Base-by-base conservation (phyloP, 2,329 filamentous ascomycete species). In the Orbilia javanica region DNA sequence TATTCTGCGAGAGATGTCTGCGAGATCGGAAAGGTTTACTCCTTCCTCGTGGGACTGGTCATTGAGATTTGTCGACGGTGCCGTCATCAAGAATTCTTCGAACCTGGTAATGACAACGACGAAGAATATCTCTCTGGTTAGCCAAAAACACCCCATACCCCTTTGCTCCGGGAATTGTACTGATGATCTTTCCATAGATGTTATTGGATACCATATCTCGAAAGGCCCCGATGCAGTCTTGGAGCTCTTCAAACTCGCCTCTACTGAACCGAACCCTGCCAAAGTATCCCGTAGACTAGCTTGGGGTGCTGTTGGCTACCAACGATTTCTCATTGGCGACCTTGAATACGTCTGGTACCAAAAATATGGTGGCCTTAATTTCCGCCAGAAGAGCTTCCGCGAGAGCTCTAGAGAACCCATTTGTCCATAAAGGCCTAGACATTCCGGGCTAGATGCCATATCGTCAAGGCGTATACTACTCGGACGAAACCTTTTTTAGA, bases 311-410 rank as follows among this genome's bases (percentile, higher is more conserved):
- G 75, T 79, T 20, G 75, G 75, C 34, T 79, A 79, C 53, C 75
- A 79, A 25, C 68, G 75, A 64, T 79, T 79, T 48, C 68, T 79
- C 63, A 79, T 79, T n/a, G 68, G 75, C n/a, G 75, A 79, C 48
- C 75, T 79, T n/a, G 75, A 79, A 44, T 79, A 79, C 34, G 75
- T 79, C 53, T 79, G 75, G 75, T 79, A 79, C 34, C 68, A 68
- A 13, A 68, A 79, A 20, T 79, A 79, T 34, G 55, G 42, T 11
- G 75, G 75, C 27, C 52, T 79, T 48, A 79, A 73, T 27, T 79
- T 79, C 29, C 75, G 69, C 20, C 67, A 73, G 42, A 73, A 79
- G 39, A 73, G 75, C 34, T 79, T 79, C 55, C 75, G 75, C 53
- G 46, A 68, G 36, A 73, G 34, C 53, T 53, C 75, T 11, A 68